Evolutionary conservation across 2,329 filamentous ascomycete genomes (phyloP).

Genomic region (Teratosphaeriaceae sp.): DNA sequence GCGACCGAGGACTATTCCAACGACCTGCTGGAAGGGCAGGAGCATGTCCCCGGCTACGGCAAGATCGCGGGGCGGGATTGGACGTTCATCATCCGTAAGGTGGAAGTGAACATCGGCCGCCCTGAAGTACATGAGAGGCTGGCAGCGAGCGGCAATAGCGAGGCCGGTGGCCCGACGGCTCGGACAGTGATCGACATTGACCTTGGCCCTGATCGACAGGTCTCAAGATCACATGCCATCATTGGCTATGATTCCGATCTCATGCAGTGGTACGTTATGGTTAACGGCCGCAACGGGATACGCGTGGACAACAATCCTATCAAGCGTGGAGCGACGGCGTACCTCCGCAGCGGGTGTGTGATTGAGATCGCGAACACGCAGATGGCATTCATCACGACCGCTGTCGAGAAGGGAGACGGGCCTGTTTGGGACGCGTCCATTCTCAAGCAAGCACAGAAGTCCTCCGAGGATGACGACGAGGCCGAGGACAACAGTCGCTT

Average conservation of each 20-base stretch:
- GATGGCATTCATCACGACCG: slow-evolving; percentile 98
- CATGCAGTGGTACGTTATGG: slow-evolving; percentile 70
- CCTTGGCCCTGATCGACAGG: slow-evolving; percentile 50
- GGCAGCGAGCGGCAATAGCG: slow-evolving; percentile 17
- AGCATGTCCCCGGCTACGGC: slow-evolving; percentile 59
- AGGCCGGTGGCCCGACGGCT: slow-evolving; percentile 25
- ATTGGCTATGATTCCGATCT: slow-evolving; percentile 40
- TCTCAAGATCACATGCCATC: slow-evolving; percentile 44
- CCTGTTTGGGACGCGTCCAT: slow-evolving; percentile 48
- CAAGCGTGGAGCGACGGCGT: slow-evolving; percentile 58
- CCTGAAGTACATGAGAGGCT: slow-evolving; percentile 36
- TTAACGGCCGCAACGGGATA: slow-evolving; percentile 87
- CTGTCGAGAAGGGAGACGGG: slow-evolving; percentile 64
- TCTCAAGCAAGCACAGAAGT: slow-evolving; percentile 32
- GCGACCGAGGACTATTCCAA: slow-evolving; percentile 52
- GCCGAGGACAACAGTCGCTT: slow-evolving; percentile 25
- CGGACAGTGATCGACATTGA: slow-evolving; percentile 69
- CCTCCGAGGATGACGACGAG: slow-evolving; percentile 37
- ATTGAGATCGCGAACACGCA: slow-evolving; percentile 88
- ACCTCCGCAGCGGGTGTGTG: slow-evolving; percentile 78
- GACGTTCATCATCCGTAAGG: slow-evolving; percentile 75
- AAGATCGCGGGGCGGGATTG: slow-evolving; percentile 77
- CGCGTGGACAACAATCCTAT: slow-evolving; percentile 70
- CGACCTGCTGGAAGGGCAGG: slow-evolving; percentile 40
- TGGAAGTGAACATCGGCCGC: slow-evolving; percentile 70